A percentile compares a stretch with the other conserved stretches of the same genome.
phyloP scores from a whole-genome alignment of 2,329 filamentous ascomycete species.

The Gremmenia infestans region DNA sequence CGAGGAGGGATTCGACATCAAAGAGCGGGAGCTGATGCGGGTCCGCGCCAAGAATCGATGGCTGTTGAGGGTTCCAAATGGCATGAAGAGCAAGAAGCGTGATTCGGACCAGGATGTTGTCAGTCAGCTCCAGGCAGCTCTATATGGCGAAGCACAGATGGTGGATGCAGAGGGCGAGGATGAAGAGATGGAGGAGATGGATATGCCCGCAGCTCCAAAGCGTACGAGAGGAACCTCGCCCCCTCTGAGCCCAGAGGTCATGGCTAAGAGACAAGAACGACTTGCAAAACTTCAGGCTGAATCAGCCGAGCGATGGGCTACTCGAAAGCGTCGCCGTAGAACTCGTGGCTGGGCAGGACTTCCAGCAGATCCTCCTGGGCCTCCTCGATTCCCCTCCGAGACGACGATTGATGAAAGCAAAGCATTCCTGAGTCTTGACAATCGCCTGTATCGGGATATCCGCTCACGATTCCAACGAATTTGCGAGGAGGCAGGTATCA shows the following conservation, averaged over 20 bases:
- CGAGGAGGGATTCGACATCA: slow-evolving; percentile 69
- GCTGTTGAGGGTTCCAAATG: slow-evolving; percentile 58
- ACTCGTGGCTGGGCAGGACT: slow-evolving; percentile 64
- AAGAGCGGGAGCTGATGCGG: slow-evolving; percentile 64
- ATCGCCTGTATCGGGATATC: slow-evolving; percentile 56
- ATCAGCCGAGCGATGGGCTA: slow-evolving; percentile 56
- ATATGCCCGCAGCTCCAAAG: slow-evolving; percentile 17
- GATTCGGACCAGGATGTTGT: slow-evolving; percentile 31
- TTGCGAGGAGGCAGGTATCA: slow-evolving; percentile 60
- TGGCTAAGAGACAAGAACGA: slow-evolving; percentile 49
- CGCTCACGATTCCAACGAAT: slow-evolving; percentile 65
- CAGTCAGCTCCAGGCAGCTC: slow-evolving; percentile 30
- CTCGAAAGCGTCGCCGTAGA: slow-evolving; percentile 62
- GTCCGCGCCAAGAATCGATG: slow-evolving; percentile 65
- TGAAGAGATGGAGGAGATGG: slow-evolving; percentile 25
- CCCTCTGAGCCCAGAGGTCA: slow-evolving; percentile 40
- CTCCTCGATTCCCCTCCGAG: slow-evolving; percentile 74
- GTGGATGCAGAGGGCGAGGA: slow-evolving; percentile 25
- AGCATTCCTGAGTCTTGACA: slow-evolving; percentile 60
- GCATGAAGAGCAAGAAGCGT: slow-evolving; percentile 43
- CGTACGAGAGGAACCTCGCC: slow-evolving; percentile 25
- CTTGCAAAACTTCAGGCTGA: slow-evolving; percentile 51
- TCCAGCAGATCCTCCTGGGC: slow-evolving; percentile 61
- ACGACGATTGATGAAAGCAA: slow-evolving; percentile 78
- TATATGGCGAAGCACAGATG: slow-evolving; percentile 29